These are phyloP conservation scores for Dactylonectria macrodidyma DNA, from an alignment of 2,329 filamentous ascomycete species.

Conservation along the genomic window DNA sequence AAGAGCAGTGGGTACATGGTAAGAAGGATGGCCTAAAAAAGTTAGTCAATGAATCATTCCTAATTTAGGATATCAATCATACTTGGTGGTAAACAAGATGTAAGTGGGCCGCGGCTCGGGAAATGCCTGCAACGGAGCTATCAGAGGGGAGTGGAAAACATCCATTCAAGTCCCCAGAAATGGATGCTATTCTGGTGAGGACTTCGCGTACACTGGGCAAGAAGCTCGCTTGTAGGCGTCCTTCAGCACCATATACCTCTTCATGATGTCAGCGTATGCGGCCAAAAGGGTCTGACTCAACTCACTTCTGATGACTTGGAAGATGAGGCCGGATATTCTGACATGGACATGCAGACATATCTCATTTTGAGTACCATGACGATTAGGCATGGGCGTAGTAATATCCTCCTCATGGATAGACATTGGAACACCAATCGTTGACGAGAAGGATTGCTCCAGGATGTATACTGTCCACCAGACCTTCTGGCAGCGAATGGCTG, in stretches of 20 bases:
- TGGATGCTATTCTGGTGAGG: constrained; percentile 21
- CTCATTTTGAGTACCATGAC: constrained; percentile 10
- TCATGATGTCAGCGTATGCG: neutral
- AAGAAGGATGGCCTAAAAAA: constrained; percentile 12
- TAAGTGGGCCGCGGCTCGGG: constrained; percentile 19
- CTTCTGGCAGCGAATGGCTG: constrained; percentile 22
- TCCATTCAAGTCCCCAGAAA: constrained; percentile 19
- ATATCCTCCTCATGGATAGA: constrained; percentile 27
- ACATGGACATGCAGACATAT: constrained; percentile 22
- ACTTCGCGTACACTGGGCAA: constrained; percentile 23
- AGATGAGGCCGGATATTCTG: constrained; percentile 25
- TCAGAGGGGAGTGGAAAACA: constrained; percentile 19
- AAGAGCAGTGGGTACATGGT: constrained; percentile 28
- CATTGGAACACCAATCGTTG: constrained; percentile 28
- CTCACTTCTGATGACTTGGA: constrained; percentile 26
- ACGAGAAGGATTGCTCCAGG: constrained; percentile 22
- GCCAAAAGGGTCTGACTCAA: neutral
- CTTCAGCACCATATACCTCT: constrained; percentile 30
- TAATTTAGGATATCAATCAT: neutral
- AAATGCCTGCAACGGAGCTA: constrained; percentile 12
- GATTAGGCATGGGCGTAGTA: constrained; percentile 25
- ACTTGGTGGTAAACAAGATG: constrained; percentile 28
- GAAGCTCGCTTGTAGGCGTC: constrained; percentile 26
- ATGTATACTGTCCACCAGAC: constrained; percentile 31
- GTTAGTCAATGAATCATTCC: neutral